These are phyloP conservation scores for Pouteria glomerata DNA, from an alignment of 148 eudicot genomes.

Conservation along the genomic window DNA sequence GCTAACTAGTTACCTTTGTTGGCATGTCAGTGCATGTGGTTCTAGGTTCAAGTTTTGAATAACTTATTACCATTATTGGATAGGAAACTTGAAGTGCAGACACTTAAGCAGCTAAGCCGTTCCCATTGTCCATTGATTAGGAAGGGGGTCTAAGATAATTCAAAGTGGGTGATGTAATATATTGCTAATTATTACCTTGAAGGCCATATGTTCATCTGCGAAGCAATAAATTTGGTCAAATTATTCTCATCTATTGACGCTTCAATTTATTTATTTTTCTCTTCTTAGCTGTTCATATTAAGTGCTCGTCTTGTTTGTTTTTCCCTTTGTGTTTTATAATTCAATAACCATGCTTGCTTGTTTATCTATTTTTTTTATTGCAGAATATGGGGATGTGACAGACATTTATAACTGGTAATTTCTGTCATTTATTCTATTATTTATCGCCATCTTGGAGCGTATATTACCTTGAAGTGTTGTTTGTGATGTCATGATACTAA, in stretches of 20 bases:
- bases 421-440: not conserved
- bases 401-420: conserved; percentile 92
- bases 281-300: not conserved
- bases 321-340: not conserved
- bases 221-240: not conserved
- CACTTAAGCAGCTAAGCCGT: not conserved
- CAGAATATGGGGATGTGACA: conserved; percentile 99
- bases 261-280: not conserved
- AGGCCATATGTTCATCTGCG: not conserved
- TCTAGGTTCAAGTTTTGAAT: not conserved
- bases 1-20: not conserved
- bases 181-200: too few species aligned
- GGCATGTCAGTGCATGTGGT: not conserved
- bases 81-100: not conserved
- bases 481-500: not conserved
- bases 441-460: not conserved
- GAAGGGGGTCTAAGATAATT: not conserved
- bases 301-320: not conserved
- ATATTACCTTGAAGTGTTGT: not conserved
- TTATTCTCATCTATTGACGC: not conserved
- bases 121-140: not conserved
- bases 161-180: too few species aligned
- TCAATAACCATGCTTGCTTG: conserved; percentile 6
- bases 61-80: not conserved
- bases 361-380: conserved; percentile 14